These are phyloP conservation scores for Fusarium temperatum DNA, from an alignment of 2,329 filamentous ascomycete genomes.

Conservation along the genomic window DNA sequence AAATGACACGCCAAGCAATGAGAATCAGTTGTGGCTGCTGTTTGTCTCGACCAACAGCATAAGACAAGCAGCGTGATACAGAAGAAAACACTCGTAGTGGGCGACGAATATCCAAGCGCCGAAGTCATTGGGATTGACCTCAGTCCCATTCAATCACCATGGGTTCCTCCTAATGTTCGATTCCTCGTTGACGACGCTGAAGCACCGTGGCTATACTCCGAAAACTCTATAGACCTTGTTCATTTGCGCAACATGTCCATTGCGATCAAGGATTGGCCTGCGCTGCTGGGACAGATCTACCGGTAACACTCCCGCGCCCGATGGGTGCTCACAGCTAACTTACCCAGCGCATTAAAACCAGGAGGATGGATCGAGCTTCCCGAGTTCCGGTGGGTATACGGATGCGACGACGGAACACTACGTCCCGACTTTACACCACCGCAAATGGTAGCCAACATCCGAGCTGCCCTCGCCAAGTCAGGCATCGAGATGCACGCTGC, in stretches of 20 bases:
- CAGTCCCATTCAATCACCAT: constrained; percentile 51
- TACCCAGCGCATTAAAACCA: constrained; percentile 46
- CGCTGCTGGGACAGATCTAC: constrained; percentile 33
- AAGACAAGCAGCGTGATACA: not conserved
- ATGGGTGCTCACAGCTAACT: not conserved
- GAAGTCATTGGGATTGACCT: constrained; percentile 53
- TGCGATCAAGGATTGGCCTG: constrained; percentile 38
- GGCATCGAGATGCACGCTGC: constrained; percentile 45
- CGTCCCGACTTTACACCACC: constrained; percentile 40
- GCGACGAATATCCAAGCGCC: constrained; percentile 50
- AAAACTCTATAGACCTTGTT: constrained; percentile 41
- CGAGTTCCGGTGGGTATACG: constrained; percentile 41
- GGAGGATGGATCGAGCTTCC: constrained; percentile 59
- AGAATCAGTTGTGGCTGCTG: not conserved
- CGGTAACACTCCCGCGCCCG: not conserved
- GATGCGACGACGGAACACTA: constrained; percentile 44
- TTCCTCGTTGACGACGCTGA: constrained; percentile 52
- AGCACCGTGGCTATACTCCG: constrained; percentile 42
- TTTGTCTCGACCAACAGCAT: not conserved
- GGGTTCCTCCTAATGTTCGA: constrained; percentile 52
- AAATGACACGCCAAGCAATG: not conserved
- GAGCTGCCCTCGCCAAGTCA: constrained; percentile 42
- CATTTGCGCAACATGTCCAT: constrained; percentile 51
- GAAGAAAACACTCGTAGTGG: constrained; percentile 36
- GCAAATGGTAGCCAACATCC: constrained; percentile 43